phyloP scores from a whole-genome alignment of 805 yeast genomes.

The Vanderwaltozyma verrucispora region DNA sequence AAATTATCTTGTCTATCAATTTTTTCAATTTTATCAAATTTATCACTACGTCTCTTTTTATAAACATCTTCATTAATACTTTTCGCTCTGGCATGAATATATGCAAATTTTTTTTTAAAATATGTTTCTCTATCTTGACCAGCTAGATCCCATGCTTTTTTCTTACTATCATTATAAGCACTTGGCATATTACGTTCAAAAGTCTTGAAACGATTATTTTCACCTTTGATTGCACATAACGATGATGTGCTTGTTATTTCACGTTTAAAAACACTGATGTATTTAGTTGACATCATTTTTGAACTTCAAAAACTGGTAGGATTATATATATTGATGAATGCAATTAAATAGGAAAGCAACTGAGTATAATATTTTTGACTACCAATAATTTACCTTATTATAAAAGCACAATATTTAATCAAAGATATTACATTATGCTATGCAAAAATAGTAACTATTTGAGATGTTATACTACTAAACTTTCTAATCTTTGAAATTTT shows the following conservation, averaged over 20 bases:
- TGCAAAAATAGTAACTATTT: too few species aligned
- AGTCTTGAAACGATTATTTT: neutral
- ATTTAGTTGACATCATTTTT: too few species aligned
- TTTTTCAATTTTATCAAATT: neutral
- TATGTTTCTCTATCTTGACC: slow-evolving; percentile 53
- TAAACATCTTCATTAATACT: slow-evolving; percentile 5
- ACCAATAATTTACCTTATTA: too few species aligned
- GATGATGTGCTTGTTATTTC: neutral
- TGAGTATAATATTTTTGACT: too few species aligned
- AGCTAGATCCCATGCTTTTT: slow-evolving; percentile 58
- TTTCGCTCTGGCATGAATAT: slow-evolving; percentile 43
- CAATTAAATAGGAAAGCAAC: too few species aligned
- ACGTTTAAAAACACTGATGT: neutral
- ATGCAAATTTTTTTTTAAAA: slow-evolving; percentile 54
- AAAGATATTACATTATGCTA: too few species aligned
- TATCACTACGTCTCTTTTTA: neutral
- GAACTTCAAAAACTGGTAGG: too few species aligned
- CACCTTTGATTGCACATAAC: neutral
- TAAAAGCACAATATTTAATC: too few species aligned
- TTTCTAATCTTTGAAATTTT: too few species aligned
- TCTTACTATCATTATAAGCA: slow-evolving; percentile 21
- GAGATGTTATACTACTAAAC: too few species aligned
- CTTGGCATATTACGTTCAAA: slow-evolving; percentile 27
- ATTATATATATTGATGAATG: too few species aligned
- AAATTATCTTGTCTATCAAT: neutral